Conservation (phyloP, 371 early-diverging fungal genomes). For the Enteropsectra breve region DNA sequence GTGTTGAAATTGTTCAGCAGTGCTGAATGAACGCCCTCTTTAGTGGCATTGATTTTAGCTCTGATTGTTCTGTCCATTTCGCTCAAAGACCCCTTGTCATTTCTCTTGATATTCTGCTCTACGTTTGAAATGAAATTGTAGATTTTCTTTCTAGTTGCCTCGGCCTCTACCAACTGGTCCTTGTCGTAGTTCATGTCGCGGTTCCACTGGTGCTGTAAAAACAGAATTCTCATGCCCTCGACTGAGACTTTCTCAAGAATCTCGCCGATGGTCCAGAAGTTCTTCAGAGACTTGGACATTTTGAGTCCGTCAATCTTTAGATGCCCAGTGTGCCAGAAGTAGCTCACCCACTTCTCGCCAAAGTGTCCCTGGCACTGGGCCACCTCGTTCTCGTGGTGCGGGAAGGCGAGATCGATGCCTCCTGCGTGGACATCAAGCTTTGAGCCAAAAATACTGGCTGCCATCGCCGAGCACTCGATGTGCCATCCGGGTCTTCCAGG, state of each 20-base stretch:
- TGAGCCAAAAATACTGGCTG: slow-evolving; percentile 74
- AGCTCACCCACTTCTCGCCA: slow-evolving; percentile 82
- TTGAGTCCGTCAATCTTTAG: slow-evolving; percentile 91
- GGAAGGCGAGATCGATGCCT: slow-evolving; percentile 92
- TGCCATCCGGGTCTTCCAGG: slow-evolving; percentile 96
- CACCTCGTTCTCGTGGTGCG: slow-evolving; percentile 98
- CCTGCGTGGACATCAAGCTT: slow-evolving; percentile 93
- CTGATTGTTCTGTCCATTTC: slow-evolving; percentile 21
- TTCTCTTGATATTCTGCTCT: slow-evolving; percentile 49
- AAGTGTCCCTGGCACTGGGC: slow-evolving; percentile 79
- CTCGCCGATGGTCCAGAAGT: slow-evolving; percentile 86
- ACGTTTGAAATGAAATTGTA: slow-evolving; percentile 64
- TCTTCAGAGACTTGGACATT: slow-evolving; percentile 97
- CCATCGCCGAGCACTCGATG: slow-evolving; percentile 99
- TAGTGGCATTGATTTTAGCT: slow-evolving; percentile 4
- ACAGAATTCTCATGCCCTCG: slow-evolving; percentile 79
- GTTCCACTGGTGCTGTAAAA: slow-evolving; percentile 81
- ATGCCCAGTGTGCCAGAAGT: slow-evolving; percentile 95
- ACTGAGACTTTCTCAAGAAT: slow-evolving; percentile 72
- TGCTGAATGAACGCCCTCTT: slow-evolving; percentile 66
- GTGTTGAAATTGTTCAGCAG: slow-evolving; percentile 87
- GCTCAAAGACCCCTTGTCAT: not conserved
- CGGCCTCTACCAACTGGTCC: slow-evolving; percentile 71
- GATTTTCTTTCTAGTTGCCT: slow-evolving; percentile 67
- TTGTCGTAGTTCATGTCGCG: slow-evolving; percentile 74